Conservation (phyloP, 495 filamentous ascomycete species). For the Penicillium atrosanguineum region DNA sequence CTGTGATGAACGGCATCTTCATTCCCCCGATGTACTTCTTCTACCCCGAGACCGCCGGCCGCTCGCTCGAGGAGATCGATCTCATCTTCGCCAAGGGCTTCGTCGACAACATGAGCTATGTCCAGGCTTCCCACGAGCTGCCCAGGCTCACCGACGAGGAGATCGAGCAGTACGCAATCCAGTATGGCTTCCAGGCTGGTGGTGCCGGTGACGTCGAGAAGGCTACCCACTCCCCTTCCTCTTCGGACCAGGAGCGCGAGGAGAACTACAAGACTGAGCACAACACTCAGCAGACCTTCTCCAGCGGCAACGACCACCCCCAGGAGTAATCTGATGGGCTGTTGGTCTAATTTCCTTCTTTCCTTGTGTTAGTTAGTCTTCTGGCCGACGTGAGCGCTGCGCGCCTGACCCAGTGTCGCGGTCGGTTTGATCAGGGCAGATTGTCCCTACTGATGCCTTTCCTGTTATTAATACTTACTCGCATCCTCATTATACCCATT, state of each 20-base stretch:
- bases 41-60: conserved; percentile 69
- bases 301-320: background rate
- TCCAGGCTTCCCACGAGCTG: conserved; percentile 66
- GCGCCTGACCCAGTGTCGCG: conserved; percentile 9
- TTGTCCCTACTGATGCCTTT: background rate
- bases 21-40: conserved; percentile 74
- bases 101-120: conserved; percentile 71
- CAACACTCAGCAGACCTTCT: background rate
- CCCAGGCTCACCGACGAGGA: conserved; percentile 62
- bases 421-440: background rate
- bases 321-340: background rate
- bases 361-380: background rate
- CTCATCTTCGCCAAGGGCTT: conserved; percentile 78
- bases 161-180: conserved; percentile 59
- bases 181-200: conserved; percentile 54
- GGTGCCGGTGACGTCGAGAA: conserved; percentile 31
- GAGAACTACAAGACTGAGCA: background rate
- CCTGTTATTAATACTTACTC: background rate
- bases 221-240: conserved; percentile 11
- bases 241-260: conserved; percentile 15
- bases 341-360: background rate
- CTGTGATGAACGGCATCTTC: conserved; percentile 65
- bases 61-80: conserved; percentile 77
- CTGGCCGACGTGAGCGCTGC: conserved; percentile 11
- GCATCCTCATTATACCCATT: conserved; percentile 18